Evolutionary conservation across 805 yeast genomes (phyloP), one percentile per base, ranked within the genome.

Genomic region (Candida ponderosae): DNA sequence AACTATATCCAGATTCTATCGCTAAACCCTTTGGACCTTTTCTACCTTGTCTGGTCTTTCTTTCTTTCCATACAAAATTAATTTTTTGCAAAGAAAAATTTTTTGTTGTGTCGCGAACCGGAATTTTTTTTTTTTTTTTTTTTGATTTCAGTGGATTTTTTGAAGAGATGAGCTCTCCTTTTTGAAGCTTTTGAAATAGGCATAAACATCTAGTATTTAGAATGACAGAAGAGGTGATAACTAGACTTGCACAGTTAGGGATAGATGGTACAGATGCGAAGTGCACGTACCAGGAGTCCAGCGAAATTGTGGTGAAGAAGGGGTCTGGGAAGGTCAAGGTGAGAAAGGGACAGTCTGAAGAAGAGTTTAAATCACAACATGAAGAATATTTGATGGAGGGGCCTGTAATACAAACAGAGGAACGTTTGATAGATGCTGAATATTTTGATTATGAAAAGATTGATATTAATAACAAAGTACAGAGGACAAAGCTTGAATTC

Each of bases 301-400:
- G 75, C 1, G 67, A 65, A 43, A 72, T 71, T 2, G 42, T 59
- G 3, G 73, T 71, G 5, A 55, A 59, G 27, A 70, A 64, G 40
- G 61, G 71, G 1, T 66, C 74, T 1, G 78, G 78, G 0, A 60
- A 66, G 38, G 51, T 55, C 4, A 70, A 67, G 38, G 55, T 67
- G 19, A 69, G 96, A 31, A 85, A 82, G 48, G 79, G 78, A 0
- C 96, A 87, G 52, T 51, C 81, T 0, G 77, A 75, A 31, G 89
- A 79, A 37, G 82, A 74, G 39, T 87, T 61, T 45, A 59, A 52
- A 26, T 50, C 41, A 8, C 90, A 87, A 55, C 60, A 63, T 42
- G 43, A 44, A 3, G 72, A 68, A 48, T 86, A 76, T 50, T 58
- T 57, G 43, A 34, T 46, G 0, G 52, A 62, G 1, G 94, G 94